These are phyloP conservation scores for Truncatella angustata DNA, from an alignment of 2,329 filamentous ascomycete species.

Conservation along the genomic window DNA sequence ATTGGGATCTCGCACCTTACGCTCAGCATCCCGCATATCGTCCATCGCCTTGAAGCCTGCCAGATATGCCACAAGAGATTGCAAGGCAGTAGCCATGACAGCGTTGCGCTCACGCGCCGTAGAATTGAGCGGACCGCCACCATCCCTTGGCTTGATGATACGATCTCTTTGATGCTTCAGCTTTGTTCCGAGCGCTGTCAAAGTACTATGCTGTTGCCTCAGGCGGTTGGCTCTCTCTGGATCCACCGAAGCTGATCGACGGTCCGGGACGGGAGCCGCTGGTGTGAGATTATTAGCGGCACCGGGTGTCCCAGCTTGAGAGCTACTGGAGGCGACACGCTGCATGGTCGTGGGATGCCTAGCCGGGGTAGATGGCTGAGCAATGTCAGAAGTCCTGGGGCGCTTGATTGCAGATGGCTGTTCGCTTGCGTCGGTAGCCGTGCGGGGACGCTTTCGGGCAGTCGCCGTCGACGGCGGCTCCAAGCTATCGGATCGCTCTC, in stretches of 20 bases:
- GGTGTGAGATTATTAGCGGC: conserved; percentile 41
- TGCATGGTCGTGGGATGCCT: conserved; percentile 50
- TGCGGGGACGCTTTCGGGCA: conserved; percentile 50
- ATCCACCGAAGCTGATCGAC: conserved; percentile 32
- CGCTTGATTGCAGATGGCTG: conserved; percentile 39
- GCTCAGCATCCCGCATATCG: conserved; percentile 41
- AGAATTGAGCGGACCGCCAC: conserved; percentile 6
- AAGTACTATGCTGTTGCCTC: conserved; percentile 34
- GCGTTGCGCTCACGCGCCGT: conserved; percentile 23
- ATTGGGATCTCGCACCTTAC: conserved; percentile 38
- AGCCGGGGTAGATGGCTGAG: conserved; percentile 49
- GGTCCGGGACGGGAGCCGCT: conserved; percentile 29
- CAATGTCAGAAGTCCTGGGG: conserved; percentile 42
- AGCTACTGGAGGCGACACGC: conserved; percentile 52
- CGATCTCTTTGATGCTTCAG: conserved; percentile 56
- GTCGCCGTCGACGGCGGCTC: conserved; percentile 39
- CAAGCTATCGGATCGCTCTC: conserved; percentile 38
- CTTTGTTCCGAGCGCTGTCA: conserved; percentile 42
- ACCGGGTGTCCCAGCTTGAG: conserved; percentile 50
- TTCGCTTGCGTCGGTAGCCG: conserved; percentile 32
- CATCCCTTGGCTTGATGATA: conserved; percentile 30
- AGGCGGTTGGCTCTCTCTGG: conserved; percentile 29
- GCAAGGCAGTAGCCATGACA: conserved; percentile 27
- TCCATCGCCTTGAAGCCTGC: conserved; percentile 50
- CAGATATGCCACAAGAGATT: conserved; percentile 41